Evolutionary conservation across 2,329 filamentous ascomycete genomes (phyloP), one percentile per base, ranked within the genome.

Genomic region (Claviceps sp.): DNA sequence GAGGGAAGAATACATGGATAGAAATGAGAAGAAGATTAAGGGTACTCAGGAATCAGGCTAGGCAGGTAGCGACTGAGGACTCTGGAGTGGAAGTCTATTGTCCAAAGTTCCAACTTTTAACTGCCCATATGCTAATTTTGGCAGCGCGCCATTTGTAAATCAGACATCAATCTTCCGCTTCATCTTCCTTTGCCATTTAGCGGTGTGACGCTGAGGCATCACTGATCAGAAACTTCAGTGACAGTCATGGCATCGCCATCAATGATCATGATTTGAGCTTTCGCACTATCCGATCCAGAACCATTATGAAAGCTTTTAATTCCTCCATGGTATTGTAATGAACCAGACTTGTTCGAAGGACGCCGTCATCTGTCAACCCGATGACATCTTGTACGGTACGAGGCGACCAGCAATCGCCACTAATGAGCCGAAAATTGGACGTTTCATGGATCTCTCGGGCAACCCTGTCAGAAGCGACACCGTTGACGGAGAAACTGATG

Each of bases 321-420:
- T 55, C 51, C 1, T 51, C 42, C 4, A 53, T n/a, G 2, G 81
- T 85, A 58, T 88, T 88, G 61, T 88, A 88, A 64, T 88, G 83
- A 51, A 84, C 75, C 71, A 86, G 72, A 59, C 81, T 85, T 16
- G 86, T 78, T 56, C 85, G 72, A 5, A 85, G 74, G 6, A 87
- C 77, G 0, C 82, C 85, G 57, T 85, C 61, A 1, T 53, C 75
- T 7, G 70, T 73, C 48, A 86, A 64, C 0, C 73, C 73, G 38
- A 87, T 61, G 0, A 85, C 67, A 2, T 84, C 77, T 52, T 78
- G 68, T 13, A 78, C 70, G 56, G 87, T 61, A 17, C 83, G 68
- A 58, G 83, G 77, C 14, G 78, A 82, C 64, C 88, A 88, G 58
- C 88, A 86, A 46, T 77, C 72, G 0, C 85, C 85, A 74, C 77